phyloP scores from a whole-genome alignment of 306 rosid genomes.

The Quercus engelmannii region DNA sequence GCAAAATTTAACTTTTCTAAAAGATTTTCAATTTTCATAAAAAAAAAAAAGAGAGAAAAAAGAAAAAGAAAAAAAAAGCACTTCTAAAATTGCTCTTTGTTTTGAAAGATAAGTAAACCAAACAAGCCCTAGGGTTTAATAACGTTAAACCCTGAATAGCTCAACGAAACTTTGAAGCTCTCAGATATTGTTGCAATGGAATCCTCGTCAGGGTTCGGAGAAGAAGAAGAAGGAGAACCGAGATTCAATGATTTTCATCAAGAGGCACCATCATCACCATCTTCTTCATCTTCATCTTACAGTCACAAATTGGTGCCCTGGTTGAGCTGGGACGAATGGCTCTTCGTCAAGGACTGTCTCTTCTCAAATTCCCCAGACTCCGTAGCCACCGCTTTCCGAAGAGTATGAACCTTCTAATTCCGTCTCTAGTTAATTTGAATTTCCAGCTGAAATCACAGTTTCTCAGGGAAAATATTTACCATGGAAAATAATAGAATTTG shows the following conservation, averaged over 20 bases:
- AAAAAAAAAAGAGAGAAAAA: too few relatives aligned
- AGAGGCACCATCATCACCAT: background rate
- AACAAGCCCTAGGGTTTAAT: too few relatives aligned
- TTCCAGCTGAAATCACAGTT: background rate
- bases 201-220: constrained; percentile 23
- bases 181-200: constrained; percentile 30
- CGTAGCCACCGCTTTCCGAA: constrained; percentile 55
- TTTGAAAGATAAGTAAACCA: too few relatives aligned
- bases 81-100: too few relatives aligned
- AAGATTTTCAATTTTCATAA: too few relatives aligned
- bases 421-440: background rate
- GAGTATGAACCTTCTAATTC: constrained; percentile 36
- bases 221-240: constrained; percentile 12
- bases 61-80: too few relatives aligned
- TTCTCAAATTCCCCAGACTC: constrained; percentile 62
- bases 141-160: too few relatives aligned
- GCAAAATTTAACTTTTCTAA: too few relatives aligned
- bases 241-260: constrained; percentile 5
- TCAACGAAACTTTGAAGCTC: too few relatives aligned
- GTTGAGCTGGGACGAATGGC: constrained; percentile 93
- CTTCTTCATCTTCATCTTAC: constrained; percentile 18
- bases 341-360: constrained; percentile 56
- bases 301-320: constrained; percentile 73
- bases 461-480: background rate
- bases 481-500: background rate